Conservation (phyloP, 352 stramenopile species). For the Phytophthora kernoviae region DNA sequence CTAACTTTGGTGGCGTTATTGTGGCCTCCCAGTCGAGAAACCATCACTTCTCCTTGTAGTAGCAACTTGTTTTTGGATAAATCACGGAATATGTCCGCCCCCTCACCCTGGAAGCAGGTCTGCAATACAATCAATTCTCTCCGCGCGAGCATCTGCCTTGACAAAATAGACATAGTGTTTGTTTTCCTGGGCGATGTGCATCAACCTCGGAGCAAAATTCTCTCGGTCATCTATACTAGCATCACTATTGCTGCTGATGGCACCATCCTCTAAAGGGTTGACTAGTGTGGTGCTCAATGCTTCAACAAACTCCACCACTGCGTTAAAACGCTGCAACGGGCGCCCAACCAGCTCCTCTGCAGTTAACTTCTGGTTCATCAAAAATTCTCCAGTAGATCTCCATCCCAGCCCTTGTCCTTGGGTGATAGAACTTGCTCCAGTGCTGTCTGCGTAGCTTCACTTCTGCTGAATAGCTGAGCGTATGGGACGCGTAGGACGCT, state of each 20-base stretch:
- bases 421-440: conserved; percentile 8
- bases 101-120: conserved; percentile 27
- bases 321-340: conserved; percentile 34
- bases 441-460: conserved; percentile 14
- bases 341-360: conserved; percentile 22
- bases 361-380: conserved; percentile 26
- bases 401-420: conserved; percentile 8
- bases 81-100: conserved; percentile 26
- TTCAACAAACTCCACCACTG: conserved; percentile 40
- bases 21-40: conserved; percentile 8
- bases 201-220: conserved; percentile 28
- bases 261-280: conserved; percentile 1
- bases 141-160: conserved; percentile 30
- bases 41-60: conserved; percentile 33
- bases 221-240: conserved; percentile 3
- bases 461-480: conserved; percentile 25
- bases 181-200: conserved; percentile 37
- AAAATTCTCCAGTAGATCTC: conserved; percentile 20
- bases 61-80: conserved; percentile 38
- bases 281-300: conserved; percentile 32
- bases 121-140: conserved; percentile 42
- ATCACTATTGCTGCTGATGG: conserved; percentile 12
- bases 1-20: neutral
- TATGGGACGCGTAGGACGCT: conserved; percentile 29
- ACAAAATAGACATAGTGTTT: conserved; percentile 34